Evolutionary conservation across 768 basidiomycete genomes (phyloP), one percentile per base, ranked within the genome.

Genomic region (Fomitopsis pulvina): DNA sequence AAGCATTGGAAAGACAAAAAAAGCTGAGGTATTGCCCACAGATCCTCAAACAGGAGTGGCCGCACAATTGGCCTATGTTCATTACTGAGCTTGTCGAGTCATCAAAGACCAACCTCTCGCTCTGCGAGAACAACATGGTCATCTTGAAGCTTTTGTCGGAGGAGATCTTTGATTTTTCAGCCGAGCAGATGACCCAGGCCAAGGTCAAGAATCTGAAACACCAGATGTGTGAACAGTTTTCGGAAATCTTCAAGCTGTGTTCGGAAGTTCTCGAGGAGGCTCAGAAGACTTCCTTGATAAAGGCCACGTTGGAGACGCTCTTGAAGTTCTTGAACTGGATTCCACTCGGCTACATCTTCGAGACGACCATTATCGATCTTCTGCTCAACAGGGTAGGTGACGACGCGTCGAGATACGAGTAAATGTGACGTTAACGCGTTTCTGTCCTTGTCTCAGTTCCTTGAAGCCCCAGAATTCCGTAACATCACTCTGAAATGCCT

Each of bases 101-200:
- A 7, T 98, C 95, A 39, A 95, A 95, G 68, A 92, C 91, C 38
- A 97, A 93, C 64, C 80, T 97, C 34, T 85, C 90, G 2, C 79
- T 98, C 26, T 98, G 96, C 77, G 96, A 99, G 72, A 99, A 99
- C 78, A 99, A 99, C 72, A 99, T 99, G 96, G 80, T 92, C 67
- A 98, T 99, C 65, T 77, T 98, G 59, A 90, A 91, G 63, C 77
- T 99, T 11, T 78, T 98, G n/a, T 95, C 92, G 0, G 96, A 99
- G 64, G 96, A 99, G 67, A 92, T 99, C 51, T 99, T 99, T 63
- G 96, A 99, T 67, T 99, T 87, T 68, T 96, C 93, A 3, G 92
- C 96, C 2, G 96, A 99, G 60, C 92, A 95, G 68, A 88, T 99
- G 92, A 97, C 94, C 0, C 93, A 96, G 67, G 85, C 86, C 9